Percentiles rank a stretch among this genome's conserved stretches.
phyloP scores from a whole-genome alignment of 805 yeast genomes.

The Danielia reshetovae region DNA sequence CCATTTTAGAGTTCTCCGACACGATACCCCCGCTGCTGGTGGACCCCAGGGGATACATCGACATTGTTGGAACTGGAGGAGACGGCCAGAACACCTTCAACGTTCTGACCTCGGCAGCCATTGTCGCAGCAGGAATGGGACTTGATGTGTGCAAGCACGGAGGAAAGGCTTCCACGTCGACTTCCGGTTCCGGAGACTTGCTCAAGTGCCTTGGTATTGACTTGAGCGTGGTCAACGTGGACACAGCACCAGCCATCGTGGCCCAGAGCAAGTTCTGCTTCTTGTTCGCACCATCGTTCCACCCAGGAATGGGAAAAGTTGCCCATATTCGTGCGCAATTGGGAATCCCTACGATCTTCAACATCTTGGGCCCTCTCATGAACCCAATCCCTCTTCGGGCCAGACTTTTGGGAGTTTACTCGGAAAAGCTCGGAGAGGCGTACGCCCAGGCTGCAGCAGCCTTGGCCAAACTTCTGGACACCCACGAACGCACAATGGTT shows the following conservation, averaged over 20 bases:
- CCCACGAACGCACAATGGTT: slow-evolving; percentile 62
- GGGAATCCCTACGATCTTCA: slow-evolving; percentile 92
- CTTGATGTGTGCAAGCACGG: slow-evolving; percentile 90
- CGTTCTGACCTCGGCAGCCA: slow-evolving; percentile 92
- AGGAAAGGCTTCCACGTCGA: slow-evolving; percentile 91
- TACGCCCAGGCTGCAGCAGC: slow-evolving; percentile 77
- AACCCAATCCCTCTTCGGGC: slow-evolving; percentile 84
- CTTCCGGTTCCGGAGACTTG: slow-evolving; percentile 92
- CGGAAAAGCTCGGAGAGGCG: slow-evolving; percentile 71
- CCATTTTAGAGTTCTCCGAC: slow-evolving; percentile 64
- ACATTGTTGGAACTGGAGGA: slow-evolving; percentile 98
- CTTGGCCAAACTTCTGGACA: slow-evolving; percentile 48
- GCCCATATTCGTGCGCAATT: slow-evolving; percentile 71
- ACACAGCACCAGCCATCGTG: slow-evolving; percentile 57
- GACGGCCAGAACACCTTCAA: slow-evolving; percentile 97
- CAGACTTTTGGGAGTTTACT: slow-evolving; percentile 85
- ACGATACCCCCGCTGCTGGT: slow-evolving; percentile 44
- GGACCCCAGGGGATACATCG: slow-evolving; percentile 56
- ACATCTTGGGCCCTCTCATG: slow-evolving; percentile 87
- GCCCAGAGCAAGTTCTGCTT: slow-evolving; percentile 54
- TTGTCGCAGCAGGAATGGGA: slow-evolving; percentile 87
- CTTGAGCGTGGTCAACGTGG: slow-evolving; percentile 59
- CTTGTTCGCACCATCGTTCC: slow-evolving; percentile 91
- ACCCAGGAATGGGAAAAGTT: slow-evolving; percentile 83
- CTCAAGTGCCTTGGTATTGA: slow-evolving; percentile 81